A percentile compares a stretch with the other conserved stretches of the same genome.
Conservation (phyloP, 306 rosid species). For the Biancaea sappan region DNA sequence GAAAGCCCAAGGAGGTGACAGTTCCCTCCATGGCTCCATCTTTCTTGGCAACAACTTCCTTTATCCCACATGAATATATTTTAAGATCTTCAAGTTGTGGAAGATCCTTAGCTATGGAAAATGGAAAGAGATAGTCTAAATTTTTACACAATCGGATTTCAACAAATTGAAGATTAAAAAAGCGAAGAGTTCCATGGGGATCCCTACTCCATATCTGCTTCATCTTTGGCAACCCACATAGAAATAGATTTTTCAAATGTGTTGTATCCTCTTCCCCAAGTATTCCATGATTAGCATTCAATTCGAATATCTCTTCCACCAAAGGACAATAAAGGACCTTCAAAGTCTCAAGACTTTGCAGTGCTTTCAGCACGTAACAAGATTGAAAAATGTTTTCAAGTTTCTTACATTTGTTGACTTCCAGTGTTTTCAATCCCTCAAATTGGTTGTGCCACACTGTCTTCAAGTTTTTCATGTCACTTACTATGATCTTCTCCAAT, state of each 20-base stretch:
- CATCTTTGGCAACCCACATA: not conserved
- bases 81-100: no score
- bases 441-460: not conserved
- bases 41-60: no score
- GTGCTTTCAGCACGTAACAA: not conserved
- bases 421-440: not conserved
- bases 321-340: not conserved
- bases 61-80: no score
- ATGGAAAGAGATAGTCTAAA: not conserved
- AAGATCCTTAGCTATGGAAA: not conserved
- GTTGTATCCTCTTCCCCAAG: not conserved
- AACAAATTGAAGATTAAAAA: no score
- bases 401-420: not conserved
- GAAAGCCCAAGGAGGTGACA: not conserved
- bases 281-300: not conserved
- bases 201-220: not conserved
- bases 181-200: no score
- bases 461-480: no score
- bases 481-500: not conserved
- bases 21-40: not conserved
- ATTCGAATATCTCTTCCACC: not conserved
- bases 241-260: not conserved
- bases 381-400: not conserved
- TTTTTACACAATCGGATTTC: no score
- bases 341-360: not conserved